Percentiles rank a stretch among this genome's conserved stretches.
phyloP scores from a whole-genome alignment of 2,329 filamentous ascomycete genomes.

The Trichoderma guizhouense region DNA sequence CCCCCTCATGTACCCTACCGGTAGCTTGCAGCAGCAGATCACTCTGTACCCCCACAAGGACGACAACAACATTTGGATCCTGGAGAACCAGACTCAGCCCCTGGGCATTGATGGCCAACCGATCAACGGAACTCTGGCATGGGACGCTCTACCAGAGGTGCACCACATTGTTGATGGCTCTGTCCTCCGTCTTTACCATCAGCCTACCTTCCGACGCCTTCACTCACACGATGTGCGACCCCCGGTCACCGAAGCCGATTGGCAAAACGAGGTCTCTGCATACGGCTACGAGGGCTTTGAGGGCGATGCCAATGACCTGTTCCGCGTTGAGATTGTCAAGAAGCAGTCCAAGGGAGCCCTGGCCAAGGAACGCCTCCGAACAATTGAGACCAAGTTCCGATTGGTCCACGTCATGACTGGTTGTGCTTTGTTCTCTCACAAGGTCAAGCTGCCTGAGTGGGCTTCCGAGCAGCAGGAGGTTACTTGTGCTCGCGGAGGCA shows the following conservation, averaged over 20 bases:
- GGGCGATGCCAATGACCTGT: slow-evolving; percentile 93
- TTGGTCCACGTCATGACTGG: slow-evolving; percentile 96
- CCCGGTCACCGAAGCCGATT: slow-evolving; percentile 81
- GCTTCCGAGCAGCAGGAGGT: slow-evolving; percentile 98
- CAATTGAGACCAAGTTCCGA: slow-evolving; percentile 95
- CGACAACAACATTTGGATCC: slow-evolving; percentile 90
- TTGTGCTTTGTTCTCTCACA: slow-evolving; percentile 95
- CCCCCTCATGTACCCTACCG: slow-evolving; percentile 92
- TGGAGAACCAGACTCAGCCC: slow-evolving; percentile 96
- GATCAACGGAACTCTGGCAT: slow-evolving; percentile 77
- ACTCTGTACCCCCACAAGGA: slow-evolving; percentile 99
- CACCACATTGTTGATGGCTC: slow-evolving; percentile 74
- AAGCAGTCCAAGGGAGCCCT: slow-evolving; percentile 73
- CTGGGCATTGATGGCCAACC: slow-evolving; percentile 69
- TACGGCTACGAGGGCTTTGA: slow-evolving; percentile 97
- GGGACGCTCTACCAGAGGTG: slow-evolving; percentile 69
- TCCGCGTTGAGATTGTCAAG: slow-evolving; percentile 93
- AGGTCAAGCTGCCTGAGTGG: slow-evolving; percentile 98
- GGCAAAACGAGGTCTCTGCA: slow-evolving; percentile 94
- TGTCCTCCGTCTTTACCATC: slow-evolving; percentile 79
- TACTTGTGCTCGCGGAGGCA: slow-evolving; percentile 90
- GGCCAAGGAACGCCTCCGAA: slow-evolving; percentile 82
- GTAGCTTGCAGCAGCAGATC: slow-evolving; percentile 98
- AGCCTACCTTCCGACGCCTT: slow-evolving; percentile 78
- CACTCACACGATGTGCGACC: slow-evolving; percentile 94